phyloP scores from a whole-genome alignment of 306 rosid genomes.

The Cicer arietinum region DNA sequence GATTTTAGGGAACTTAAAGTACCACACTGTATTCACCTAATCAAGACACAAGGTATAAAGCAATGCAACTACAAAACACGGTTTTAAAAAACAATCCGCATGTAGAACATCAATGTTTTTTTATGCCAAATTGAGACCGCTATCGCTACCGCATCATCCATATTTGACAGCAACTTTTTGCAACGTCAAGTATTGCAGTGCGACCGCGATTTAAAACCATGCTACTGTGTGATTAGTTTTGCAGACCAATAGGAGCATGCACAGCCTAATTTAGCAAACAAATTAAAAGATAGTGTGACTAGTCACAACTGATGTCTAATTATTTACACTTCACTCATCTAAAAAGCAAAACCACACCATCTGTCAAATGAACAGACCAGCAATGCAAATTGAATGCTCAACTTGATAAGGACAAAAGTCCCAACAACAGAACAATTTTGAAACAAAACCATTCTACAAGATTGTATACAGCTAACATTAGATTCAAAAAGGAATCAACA shows the following conservation, averaged over 20 bases:
- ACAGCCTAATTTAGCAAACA: conserved; percentile 19
- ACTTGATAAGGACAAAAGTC: conserved; percentile 1
- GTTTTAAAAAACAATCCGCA: not conserved
- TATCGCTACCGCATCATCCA: not conserved
- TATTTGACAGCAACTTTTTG: not conserved
- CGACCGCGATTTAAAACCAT: not conserved
- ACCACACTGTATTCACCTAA: conserved; percentile 24
- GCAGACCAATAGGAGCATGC: conserved; percentile 18
- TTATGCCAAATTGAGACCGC: not conserved
- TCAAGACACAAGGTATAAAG: conserved; percentile 21
- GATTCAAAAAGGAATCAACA: not conserved
- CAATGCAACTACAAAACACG: not conserved
- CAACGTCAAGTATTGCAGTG: not conserved
- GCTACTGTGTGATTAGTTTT: not conserved
- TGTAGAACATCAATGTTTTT: not conserved
- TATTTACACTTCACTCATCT: not conserved
- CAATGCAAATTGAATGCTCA: conserved; percentile 16
- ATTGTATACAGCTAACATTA: not conserved
- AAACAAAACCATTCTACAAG: conserved; percentile 3
- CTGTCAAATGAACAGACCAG: not conserved
- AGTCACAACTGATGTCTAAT: not conserved
- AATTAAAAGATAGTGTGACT: not conserved
- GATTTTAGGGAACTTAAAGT: not conserved
- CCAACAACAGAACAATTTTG: not conserved
- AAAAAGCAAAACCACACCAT: not conserved